phyloP scores from a whole-genome alignment of 2,329 filamentous ascomycete genomes.

The Aspergillus latus region DNA sequence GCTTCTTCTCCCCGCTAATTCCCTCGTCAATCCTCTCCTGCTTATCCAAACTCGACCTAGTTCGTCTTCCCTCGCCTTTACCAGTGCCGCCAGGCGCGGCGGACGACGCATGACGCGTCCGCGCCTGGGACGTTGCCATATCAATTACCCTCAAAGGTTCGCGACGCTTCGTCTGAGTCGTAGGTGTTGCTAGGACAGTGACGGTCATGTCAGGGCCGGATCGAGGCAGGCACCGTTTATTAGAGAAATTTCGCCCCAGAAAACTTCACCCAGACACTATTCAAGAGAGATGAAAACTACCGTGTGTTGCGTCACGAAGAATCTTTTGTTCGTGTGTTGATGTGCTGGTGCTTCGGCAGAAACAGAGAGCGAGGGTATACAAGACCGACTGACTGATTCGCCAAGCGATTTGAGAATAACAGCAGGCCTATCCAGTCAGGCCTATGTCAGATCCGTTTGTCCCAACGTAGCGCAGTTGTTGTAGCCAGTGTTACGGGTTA shows the following conservation, averaged over 20 bases:
- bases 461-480: background rate
- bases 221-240: background rate
- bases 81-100: conserved; percentile 26
- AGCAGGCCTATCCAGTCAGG: too few species aligned
- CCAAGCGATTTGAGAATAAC: too few species aligned
- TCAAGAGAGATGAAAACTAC: background rate
- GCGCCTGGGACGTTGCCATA: conserved; percentile 42
- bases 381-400: background rate
- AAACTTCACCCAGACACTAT: background rate
- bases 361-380: too few species aligned
- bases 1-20: conserved; percentile 36
- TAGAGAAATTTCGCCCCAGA: background rate
- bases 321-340: background rate
- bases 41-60: conserved; percentile 40
- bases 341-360: background rate
- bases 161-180: conserved; percentile 38
- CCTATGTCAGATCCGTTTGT: too few species aligned
- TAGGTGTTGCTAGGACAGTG: conserved; percentile 37
- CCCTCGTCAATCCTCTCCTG: conserved; percentile 18
- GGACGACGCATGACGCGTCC: conserved; percentile 36
- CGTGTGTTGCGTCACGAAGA: background rate
- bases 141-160: conserved; percentile 38
- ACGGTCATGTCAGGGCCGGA: conserved; percentile 38
- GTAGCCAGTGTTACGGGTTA: background rate
- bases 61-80: conserved; percentile 24